Base-by-base conservation (phyloP, 2,329 filamentous ascomycete genomes). In the Hortaea sp. region DNA sequence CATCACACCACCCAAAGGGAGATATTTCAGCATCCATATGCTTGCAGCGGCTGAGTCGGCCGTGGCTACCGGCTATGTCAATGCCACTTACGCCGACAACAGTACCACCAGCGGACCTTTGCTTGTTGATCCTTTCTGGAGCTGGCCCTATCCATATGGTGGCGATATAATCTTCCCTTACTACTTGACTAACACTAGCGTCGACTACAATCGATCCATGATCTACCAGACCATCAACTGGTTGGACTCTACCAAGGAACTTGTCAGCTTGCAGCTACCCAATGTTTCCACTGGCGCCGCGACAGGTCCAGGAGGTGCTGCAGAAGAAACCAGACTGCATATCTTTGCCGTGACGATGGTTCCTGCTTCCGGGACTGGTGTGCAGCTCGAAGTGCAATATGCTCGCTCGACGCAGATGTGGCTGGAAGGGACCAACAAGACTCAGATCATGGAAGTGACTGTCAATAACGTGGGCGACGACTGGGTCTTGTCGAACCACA, bases 351-450 rank as follows among this genome's bases (percentile, higher is more conserved):
- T 69, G 5, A 64, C 65, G 2, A 43, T 70, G 11, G 51, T 63
- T 6, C 59, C 60, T 4, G 62, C 58, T 4, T 53, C 41, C 4
- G 57, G 44, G 31, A 51, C 53, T 35, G 56, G 55, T 7, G 52
- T 59, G 6, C 45, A 41, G 29, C 47, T 69, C 13, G 56, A 63
- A 20, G 57, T 66, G 1, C 66, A 69, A 47, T 65, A 62, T 53
- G 66, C 66, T 5, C 61, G 66, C n/a, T 64, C 66, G 5, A 69
- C 67, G 5, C 62, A 67, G 44, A 64, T 65, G 50, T 67, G 66
- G 66, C 46, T 65, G 3, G 65, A 67, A 37, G 63, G 59, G 9
- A 62, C 57, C 2, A 62, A 67, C 41, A 67, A 67, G 46, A 61
- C 62, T 7, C 65, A 68, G 41, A 66, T 68, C 29, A 49, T 66